Evolutionary conservation across 495 filamentous ascomycete species (phyloP).

Genomic region (Hypoxylon fragiforme): DNA sequence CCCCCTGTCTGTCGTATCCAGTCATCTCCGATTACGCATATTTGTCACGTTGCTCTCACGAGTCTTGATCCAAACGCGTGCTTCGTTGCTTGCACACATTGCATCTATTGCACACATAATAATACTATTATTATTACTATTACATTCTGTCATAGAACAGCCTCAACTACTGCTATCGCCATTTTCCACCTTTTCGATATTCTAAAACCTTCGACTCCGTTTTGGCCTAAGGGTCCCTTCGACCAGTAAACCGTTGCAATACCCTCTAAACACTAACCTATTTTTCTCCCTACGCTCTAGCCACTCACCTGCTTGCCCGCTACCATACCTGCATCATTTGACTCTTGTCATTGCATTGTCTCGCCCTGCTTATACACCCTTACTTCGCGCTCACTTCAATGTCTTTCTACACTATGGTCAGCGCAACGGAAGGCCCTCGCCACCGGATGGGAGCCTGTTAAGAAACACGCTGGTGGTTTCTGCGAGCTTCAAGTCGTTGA

Average conservation of each 20-base stretch:
- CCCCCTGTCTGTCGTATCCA: slow-evolving; percentile 29
- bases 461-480: slow-evolving; percentile 25
- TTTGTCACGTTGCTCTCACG: slow-evolving; percentile 19
- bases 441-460: slow-evolving; percentile 40
- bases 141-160: not conserved
- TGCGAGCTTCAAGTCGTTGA: slow-evolving; percentile 23
- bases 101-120: too few species aligned
- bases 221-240: not conserved
- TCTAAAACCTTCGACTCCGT: not conserved
- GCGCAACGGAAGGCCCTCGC: slow-evolving; percentile 27
- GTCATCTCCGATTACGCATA: slow-evolving; percentile 33
- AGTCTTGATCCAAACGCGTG: slow-evolving; percentile 23
- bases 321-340: slow-evolving; percentile 26
- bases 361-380: slow-evolving; percentile 1
- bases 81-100: too few species aligned
- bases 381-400: slow-evolving; percentile 33
- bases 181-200: too few species aligned
- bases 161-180: not conserved
- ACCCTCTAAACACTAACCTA: not conserved
- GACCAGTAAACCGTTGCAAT: not conserved
- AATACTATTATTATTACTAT: not conserved
- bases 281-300: not conserved
- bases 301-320: slow-evolving; percentile 12
- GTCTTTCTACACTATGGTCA: slow-evolving; percentile 40
- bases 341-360: slow-evolving; percentile 23